Conservation (phyloP, 768 basidiomycete species). For the Fomitopsis serialis region DNA sequence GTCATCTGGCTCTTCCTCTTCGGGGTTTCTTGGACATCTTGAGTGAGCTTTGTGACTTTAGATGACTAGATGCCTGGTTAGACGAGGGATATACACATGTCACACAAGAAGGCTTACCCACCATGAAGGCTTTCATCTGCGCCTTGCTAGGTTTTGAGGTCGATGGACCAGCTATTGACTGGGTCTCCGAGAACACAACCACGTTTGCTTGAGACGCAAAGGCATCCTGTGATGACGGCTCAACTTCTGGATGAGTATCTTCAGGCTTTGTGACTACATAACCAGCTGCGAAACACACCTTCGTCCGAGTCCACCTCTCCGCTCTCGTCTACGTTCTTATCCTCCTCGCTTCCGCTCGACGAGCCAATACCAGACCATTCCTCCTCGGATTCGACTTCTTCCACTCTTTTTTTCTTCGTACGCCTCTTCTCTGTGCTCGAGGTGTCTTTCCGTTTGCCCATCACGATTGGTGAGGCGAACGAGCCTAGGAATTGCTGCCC, state of each 20-base stretch:
- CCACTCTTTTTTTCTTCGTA: slow-evolving; percentile 20
- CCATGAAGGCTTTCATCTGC: slow-evolving; percentile 73
- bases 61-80: slow-evolving; percentile 53
- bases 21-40: slow-evolving; percentile 22
- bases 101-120: slow-evolving; percentile 25
- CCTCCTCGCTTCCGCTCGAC: not conserved
- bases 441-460: slow-evolving; percentile 17
- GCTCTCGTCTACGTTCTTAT: slow-evolving; percentile 6
- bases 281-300: not conserved
- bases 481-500: slow-evolving; percentile 40
- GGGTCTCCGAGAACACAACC: slow-evolving; percentile 48
- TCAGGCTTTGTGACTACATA: not conserved
- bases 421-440: slow-evolving; percentile 1
- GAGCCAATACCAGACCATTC: slow-evolving; percentile 38
- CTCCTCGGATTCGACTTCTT: slow-evolving; percentile 20
- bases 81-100: not conserved
- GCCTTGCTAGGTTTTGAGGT: slow-evolving; percentile 26
- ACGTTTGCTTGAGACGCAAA: slow-evolving; percentile 33
- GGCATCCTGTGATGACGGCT: slow-evolving; percentile 28
- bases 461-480: slow-evolving; percentile 26
- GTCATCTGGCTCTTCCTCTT: slow-evolving; percentile 27
- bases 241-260: slow-evolving; percentile 29
- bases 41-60: slow-evolving; percentile 58
- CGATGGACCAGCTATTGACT: slow-evolving; percentile 21
- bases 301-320: slow-evolving; percentile 2